Evolutionary conservation across 1,284 basidiomycete species (phyloP).

Genomic region (Malassezia slooffiae): DNA sequence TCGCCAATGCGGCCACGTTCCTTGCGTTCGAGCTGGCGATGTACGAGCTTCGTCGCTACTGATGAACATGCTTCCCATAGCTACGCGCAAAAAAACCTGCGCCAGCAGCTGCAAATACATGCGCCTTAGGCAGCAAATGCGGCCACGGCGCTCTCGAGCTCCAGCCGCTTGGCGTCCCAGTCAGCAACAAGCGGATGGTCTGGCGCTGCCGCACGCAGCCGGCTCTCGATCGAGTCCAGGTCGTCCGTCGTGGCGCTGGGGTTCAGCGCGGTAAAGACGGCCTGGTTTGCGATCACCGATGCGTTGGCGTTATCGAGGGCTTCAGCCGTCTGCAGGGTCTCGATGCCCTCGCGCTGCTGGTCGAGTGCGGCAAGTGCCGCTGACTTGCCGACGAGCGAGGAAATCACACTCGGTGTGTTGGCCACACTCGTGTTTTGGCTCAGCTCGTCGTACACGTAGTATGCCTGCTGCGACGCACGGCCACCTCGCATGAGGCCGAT

Average conservation of each 20-base stretch:
- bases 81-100: not conserved
- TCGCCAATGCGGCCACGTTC: conserved; percentile 44
- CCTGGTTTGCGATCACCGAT: conserved; percentile 1
- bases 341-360: conserved; percentile 19
- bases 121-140: conserved; percentile 1
- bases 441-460: conserved; percentile 45
- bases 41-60: not conserved
- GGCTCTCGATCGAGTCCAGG: not conserved
- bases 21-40: conserved; percentile 28
- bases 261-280: conserved; percentile 1
- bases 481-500: conserved; percentile 38
- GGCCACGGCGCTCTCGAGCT: conserved; percentile 9
- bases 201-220: not conserved
- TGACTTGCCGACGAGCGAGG: conserved; percentile 32
- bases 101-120: not conserved
- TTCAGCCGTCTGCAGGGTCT: conserved; percentile 24
- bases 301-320: not conserved
- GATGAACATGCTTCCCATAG: not conserved
- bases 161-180: conserved; percentile 5
- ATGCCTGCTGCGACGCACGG: conserved; percentile 40
- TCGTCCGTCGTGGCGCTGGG: not conserved
- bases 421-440: conserved; percentile 30
- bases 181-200: not conserved
- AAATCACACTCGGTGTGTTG: conserved; percentile 20
- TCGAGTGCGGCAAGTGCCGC: conserved; percentile 28